Percentiles rank a stretch among this genome's conserved stretches.
These are phyloP conservation scores for Talaromyces sp. DNA, from an alignment of 2,329 filamentous ascomycete genomes.

Conservation along the genomic window DNA sequence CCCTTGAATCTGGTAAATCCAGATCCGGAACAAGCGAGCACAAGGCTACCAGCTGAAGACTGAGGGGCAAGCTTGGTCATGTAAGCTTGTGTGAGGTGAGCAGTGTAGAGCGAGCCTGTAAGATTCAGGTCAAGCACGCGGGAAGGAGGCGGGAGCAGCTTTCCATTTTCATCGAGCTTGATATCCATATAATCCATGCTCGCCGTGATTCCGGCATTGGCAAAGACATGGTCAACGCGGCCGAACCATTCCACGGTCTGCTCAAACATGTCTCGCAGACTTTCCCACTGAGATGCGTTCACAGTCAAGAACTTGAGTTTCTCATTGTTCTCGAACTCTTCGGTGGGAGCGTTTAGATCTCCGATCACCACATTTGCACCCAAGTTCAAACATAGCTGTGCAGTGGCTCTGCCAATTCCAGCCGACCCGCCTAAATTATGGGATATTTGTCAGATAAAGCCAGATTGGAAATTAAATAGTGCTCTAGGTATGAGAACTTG, in stretches of 20 bases:
- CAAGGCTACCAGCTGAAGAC: slow-evolving; percentile 46
- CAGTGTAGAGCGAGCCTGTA: slow-evolving; percentile 54
- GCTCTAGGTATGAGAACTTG: slow-evolving; percentile 28
- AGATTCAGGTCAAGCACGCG: slow-evolving; percentile 55
- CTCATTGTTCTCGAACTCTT: slow-evolving; percentile 17
- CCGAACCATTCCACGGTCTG: slow-evolving; percentile 47
- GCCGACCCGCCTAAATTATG: slow-evolving; percentile 58
- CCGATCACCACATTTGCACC: slow-evolving; percentile 60
- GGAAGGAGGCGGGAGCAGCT: slow-evolving; percentile 50
- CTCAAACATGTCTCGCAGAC: slow-evolving; percentile 57
- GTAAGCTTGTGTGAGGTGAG: slow-evolving; percentile 53
- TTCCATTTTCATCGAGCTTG: slow-evolving; percentile 54
- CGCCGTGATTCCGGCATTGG: background rate
- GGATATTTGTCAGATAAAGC: background rate
- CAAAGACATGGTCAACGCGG: slow-evolving; percentile 48
- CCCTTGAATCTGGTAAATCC: slow-evolving; percentile 55
- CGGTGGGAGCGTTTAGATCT: slow-evolving; percentile 52
- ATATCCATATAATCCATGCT: slow-evolving; percentile 26
- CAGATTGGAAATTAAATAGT: background rate
- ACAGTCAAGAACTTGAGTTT: slow-evolving; percentile 48
- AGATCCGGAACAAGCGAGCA: slow-evolving; percentile 57
- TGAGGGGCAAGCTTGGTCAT: slow-evolving; percentile 50
- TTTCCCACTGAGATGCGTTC: slow-evolving; percentile 55
- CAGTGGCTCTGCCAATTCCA: slow-evolving; percentile 63
- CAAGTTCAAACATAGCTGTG: slow-evolving; percentile 53